These are phyloP conservation scores for Candida dajiaensis DNA, from an alignment of 805 yeast species.

Conservation along the genomic window DNA sequence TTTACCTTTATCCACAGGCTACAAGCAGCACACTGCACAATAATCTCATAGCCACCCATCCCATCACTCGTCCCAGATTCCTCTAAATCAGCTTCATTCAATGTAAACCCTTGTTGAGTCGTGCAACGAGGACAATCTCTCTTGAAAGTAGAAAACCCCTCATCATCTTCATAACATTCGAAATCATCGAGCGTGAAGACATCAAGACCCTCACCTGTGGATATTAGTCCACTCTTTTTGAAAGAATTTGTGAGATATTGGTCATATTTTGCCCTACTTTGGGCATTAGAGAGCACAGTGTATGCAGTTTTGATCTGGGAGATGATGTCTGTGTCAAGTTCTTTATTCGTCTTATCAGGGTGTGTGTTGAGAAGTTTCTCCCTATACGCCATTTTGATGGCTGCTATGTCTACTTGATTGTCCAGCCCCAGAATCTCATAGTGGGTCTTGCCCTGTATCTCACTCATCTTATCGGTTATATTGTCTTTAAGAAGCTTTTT, in stretches of 20 bases:
- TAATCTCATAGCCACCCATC: conserved; percentile 54
- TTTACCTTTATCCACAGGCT: conserved; percentile 80
- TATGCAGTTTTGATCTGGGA: conserved; percentile 61
- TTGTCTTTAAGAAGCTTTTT: no score
- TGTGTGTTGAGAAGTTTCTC: conserved; percentile 55
- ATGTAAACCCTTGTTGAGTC: conserved; percentile 42
- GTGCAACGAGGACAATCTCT: conserved; percentile 67
- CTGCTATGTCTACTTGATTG: conserved; percentile 29
- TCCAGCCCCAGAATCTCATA: conserved; percentile 56
- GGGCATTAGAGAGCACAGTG: conserved; percentile 38
- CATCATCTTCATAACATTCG: conserved; percentile 29
- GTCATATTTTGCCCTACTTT: conserved; percentile 47
- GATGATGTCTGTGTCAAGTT: conserved; percentile 23
- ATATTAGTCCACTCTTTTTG: conserved; percentile 29
- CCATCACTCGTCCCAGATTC: conserved; percentile 41
- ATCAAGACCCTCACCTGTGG: conserved; percentile 66
- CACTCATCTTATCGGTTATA: conserved; percentile 6
- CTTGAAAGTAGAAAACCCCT: conserved; percentile 33
- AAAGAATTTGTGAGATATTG: conserved; percentile 29
- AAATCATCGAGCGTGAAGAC: conserved; percentile 61
- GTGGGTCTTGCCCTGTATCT: conserved; percentile 25
- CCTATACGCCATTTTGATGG: conserved; percentile 61
- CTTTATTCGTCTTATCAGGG: conserved; percentile 61
- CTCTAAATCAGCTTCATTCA: conserved; percentile 58
- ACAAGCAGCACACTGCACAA: conserved; percentile 78